Evolutionary conservation across 176 grass and related monocot species (phyloP).

Genomic region (Triticum turgidum): DNA sequence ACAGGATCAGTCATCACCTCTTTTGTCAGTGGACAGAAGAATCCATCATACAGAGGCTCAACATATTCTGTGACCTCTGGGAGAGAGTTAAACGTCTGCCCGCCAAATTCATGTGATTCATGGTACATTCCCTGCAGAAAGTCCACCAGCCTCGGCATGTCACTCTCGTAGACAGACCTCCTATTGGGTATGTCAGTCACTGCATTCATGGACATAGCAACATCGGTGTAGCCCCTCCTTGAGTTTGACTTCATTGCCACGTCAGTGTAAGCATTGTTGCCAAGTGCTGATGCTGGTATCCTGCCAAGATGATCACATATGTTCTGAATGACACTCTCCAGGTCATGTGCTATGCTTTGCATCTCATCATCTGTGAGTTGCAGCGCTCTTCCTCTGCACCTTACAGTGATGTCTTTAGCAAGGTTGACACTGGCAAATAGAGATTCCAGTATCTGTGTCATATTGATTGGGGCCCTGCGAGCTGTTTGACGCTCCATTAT

Average conservation of each 20-base stretch:
- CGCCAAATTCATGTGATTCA: constrained; percentile 39
- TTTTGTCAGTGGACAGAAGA: constrained; percentile 84
- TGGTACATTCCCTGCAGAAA: constrained; percentile 57
- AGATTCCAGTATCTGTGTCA: constrained; percentile 48
- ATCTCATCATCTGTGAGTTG: constrained; percentile 50
- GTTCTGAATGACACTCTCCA: constrained; percentile 62
- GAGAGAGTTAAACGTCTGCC: constrained; percentile 28
- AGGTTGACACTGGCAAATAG: constrained; percentile 50
- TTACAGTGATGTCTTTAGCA: constrained; percentile 66
- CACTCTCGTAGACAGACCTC: constrained; percentile 10
- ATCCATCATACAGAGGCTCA: constrained; percentile 68
- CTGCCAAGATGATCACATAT: constrained; percentile 65
- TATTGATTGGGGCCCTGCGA: constrained; percentile 34
- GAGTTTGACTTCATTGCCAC: constrained; percentile 40
- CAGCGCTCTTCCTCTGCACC: constrained; percentile 49
- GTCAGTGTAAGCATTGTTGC: constrained; percentile 38
- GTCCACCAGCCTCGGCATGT: constrained; percentile 43
- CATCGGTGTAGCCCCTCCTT: constrained; percentile 11
- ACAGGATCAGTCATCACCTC: constrained; percentile 83
- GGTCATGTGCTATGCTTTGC: constrained; percentile 47
- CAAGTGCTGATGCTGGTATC: constrained; percentile 51
- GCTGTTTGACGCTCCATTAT: constrained; percentile 54
- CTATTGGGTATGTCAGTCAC: constrained; percentile 36
- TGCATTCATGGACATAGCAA: constrained; percentile 32
- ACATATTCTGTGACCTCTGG: constrained; percentile 58